These are phyloP conservation scores for Erodium chrysanthum DNA, from an alignment of 441 rosid species.

Conservation along the genomic window DNA sequence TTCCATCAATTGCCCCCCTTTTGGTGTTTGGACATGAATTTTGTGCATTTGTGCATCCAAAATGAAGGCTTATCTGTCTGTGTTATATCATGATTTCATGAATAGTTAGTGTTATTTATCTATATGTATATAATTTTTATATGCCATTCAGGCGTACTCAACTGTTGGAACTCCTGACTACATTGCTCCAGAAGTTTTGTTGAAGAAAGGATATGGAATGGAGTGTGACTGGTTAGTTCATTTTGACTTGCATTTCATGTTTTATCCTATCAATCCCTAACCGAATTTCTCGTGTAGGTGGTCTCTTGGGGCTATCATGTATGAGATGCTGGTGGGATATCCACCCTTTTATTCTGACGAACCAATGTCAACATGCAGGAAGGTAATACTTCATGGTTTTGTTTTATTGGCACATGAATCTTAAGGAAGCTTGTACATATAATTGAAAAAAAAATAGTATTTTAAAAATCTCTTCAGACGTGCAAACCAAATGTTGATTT, in stretches of 20 bases:
- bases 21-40: neutral
- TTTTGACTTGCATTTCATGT: slow-evolving; percentile 13
- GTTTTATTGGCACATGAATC: neutral
- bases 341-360: slow-evolving; percentile 24
- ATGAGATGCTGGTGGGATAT: slow-evolving; percentile 36
- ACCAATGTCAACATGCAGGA: slow-evolving; percentile 25
- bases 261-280: slow-evolving; percentile 6
- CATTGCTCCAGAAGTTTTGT: slow-evolving; percentile 45
- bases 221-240: slow-evolving; percentile 86
- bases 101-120: too few relatives aligned
- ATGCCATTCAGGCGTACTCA: slow-evolving; percentile 69
- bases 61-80: neutral
- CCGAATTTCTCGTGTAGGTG: slow-evolving; percentile 8
- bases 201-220: slow-evolving; percentile 98
- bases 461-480: neutral
- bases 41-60: neutral
- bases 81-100: neutral
- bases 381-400: slow-evolving; percentile 9
- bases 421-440: neutral
- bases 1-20: neutral
- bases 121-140: slow-evolving; percentile 17
- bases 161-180: slow-evolving; percentile 70
- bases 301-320: slow-evolving; percentile 75
- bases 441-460: neutral
- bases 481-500: neutral